Percentiles rank a stretch among this genome's conserved stretches.
phyloP scores from a whole-genome alignment of 179 eudicot genomes.

The Silene noctiflora region DNA sequence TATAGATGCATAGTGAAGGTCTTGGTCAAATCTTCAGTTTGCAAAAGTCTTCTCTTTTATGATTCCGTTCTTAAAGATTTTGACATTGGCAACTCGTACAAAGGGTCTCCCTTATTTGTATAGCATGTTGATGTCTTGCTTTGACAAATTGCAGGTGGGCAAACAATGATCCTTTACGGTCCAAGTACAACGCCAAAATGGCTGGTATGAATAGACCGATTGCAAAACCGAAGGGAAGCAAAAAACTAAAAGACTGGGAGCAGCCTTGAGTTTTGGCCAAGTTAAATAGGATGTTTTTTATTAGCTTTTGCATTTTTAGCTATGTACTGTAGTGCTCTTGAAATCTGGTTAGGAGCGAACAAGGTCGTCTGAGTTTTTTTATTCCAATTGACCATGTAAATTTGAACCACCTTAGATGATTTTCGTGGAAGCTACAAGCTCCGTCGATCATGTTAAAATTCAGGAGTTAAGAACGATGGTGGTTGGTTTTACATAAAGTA shows the following conservation, averaged over 20 bases:
- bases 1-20: too few species aligned
- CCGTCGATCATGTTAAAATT: too few species aligned
- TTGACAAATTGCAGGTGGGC: slow-evolving; percentile 65
- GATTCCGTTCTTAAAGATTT: too few species aligned
- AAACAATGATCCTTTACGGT: slow-evolving; percentile 68
- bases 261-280: slow-evolving; percentile 17
- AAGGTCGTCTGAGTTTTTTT: background rate
- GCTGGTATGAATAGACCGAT: slow-evolving; percentile 84
- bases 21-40: too few species aligned
- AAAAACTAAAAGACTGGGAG: slow-evolving; percentile 84
- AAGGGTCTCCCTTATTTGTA: background rate
- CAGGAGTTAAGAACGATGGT: too few species aligned
- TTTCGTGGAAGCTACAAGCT: too few species aligned
- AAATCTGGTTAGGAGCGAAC: background rate
- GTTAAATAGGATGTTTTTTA: background rate
- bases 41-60: too few species aligned
- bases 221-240: slow-evolving; percentile 84
- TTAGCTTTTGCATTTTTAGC: background rate
- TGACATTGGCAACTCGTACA: too few species aligned
- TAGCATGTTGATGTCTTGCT: slow-evolving; percentile 6
- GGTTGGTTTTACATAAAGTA: too few species aligned
- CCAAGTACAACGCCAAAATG: slow-evolving; percentile 89
- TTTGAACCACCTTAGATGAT: too few species aligned
- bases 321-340: background rate
- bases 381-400: background rate